phyloP scores from a whole-genome alignment of 495 filamentous ascomycete species.

The Aspergillus panamensis region DNA sequence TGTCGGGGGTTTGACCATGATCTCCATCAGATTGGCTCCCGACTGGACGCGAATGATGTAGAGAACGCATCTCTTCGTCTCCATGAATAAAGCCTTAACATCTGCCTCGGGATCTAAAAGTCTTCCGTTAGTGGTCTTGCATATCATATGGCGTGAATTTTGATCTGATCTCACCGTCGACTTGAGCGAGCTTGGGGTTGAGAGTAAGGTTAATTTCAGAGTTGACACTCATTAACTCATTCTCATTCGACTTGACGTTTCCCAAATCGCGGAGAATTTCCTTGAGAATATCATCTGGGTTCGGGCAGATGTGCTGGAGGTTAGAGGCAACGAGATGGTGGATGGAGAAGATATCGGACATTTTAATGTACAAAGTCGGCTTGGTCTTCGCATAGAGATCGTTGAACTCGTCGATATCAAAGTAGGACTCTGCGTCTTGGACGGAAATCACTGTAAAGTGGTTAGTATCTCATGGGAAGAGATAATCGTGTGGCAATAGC shows the following conservation, averaged over 20 bases:
- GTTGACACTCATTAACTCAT: slow-evolving; percentile 80
- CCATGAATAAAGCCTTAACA: slow-evolving; percentile 89
- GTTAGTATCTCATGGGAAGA: slow-evolving; percentile 23
- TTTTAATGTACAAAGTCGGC: slow-evolving; percentile 96
- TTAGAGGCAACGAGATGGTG: slow-evolving; percentile 83
- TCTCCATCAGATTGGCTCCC: slow-evolving; percentile 87
- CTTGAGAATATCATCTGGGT: slow-evolving; percentile 80
- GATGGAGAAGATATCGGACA: slow-evolving; percentile 95
- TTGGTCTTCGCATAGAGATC: slow-evolving; percentile 94
- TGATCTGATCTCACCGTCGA: slow-evolving; percentile 56
- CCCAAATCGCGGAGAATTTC: slow-evolving; percentile 91
- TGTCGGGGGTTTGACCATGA: slow-evolving; percentile 85
- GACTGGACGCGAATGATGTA: slow-evolving; percentile 97
- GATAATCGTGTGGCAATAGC: background rate
- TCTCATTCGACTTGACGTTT: slow-evolving; percentile 92
- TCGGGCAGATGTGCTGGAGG: slow-evolving; percentile 68
- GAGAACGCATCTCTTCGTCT: slow-evolving; percentile 94
- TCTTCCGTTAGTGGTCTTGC: slow-evolving; percentile 14
- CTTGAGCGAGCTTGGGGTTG: slow-evolving; percentile 84
- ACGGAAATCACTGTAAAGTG: slow-evolving; percentile 66
- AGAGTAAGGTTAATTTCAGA: slow-evolving; percentile 91
- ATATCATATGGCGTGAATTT: background rate
- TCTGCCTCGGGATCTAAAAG: slow-evolving; percentile 78
- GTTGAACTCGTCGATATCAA: slow-evolving; percentile 98
- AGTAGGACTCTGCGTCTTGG: slow-evolving; percentile 80